A percentile compares a stretch with the other conserved stretches of the same genome.
These are phyloP conservation scores for Grosmannia clavigera DNA, from an alignment of 2,329 filamentous ascomycete genomes.

Conservation along the genomic window DNA sequence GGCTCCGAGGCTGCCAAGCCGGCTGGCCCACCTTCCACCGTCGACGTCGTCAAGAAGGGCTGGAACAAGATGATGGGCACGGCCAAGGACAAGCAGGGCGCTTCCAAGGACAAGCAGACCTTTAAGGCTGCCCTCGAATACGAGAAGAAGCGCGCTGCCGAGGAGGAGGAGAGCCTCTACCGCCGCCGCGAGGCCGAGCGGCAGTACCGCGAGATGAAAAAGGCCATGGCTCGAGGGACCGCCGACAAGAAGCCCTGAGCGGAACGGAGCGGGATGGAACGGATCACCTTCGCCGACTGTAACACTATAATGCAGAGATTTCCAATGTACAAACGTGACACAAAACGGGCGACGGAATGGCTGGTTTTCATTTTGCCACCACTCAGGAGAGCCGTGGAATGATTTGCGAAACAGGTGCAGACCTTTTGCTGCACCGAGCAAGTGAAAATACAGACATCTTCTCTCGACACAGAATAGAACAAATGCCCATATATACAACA, in stretches of 20 bases:
- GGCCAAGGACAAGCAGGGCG: conserved; percentile 12
- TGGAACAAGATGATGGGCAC: conserved; percentile 11
- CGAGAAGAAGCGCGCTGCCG: conserved; percentile 53
- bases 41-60: conserved; percentile 10
- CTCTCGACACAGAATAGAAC: not conserved
- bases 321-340: not conserved
- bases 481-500: not conserved
- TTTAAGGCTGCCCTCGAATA: conserved; percentile 15
- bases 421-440: not conserved
- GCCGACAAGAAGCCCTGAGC: not conserved
- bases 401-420: not conserved
- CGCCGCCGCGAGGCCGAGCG: conserved; percentile 13
- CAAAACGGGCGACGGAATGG: not conserved
- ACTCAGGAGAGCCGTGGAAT: not conserved
- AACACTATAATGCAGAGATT: conserved; percentile 1
- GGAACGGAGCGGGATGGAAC: not conserved
- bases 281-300: not conserved
- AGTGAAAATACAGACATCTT: not conserved
- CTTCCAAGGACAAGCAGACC: conserved; percentile 5
- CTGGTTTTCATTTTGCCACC: not conserved
- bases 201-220: conserved; percentile 11
- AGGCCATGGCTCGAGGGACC: conserved; percentile 5
- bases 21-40: conserved; percentile 3
- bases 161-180: conserved; percentile 13
- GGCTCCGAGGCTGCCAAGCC: conserved; percentile 6